Conservation (phyloP, 176 grass and related monocot species). For the Paspalum notatum region DNA sequence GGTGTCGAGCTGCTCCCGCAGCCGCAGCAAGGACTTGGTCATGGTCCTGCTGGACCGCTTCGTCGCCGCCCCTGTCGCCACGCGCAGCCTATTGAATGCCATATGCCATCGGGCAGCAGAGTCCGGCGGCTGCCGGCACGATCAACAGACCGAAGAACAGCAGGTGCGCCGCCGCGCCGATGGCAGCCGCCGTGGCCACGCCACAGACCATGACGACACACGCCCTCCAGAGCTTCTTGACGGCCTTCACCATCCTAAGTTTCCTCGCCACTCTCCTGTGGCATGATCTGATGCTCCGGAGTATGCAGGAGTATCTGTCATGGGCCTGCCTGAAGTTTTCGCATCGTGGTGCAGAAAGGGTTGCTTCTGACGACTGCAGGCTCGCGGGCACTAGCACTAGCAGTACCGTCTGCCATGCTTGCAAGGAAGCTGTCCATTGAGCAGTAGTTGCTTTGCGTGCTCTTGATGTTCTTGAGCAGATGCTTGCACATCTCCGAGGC, state of each 20-base stretch:
- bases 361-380: constrained; percentile 22
- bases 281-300: constrained; percentile 35
- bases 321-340: constrained; percentile 49
- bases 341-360: constrained; percentile 45
- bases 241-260: constrained; percentile 25
- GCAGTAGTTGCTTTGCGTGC: constrained; percentile 38
- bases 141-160: constrained; percentile 36
- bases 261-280: constrained; percentile 49
- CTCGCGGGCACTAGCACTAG: neutral
- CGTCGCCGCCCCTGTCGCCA: neutral
- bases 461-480: constrained; percentile 47
- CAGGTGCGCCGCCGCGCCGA: constrained; percentile 34
- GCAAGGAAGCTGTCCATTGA: constrained; percentile 55
- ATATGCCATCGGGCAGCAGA: constrained; percentile 10
- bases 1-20: constrained; percentile 51
- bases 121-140: constrained; percentile 32
- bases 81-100: too few species aligned
- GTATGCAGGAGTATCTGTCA: constrained; percentile 39
- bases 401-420: constrained; percentile 21
- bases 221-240: constrained; percentile 25
- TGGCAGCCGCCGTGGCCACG: neutral
- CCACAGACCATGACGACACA: constrained; percentile 27
- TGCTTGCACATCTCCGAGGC: constrained; percentile 50
- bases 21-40: constrained; percentile 1
- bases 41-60: neutral